Conservation (phyloP, 2,329 filamentous ascomycete genomes). For the Diaporthe eres region DNA sequence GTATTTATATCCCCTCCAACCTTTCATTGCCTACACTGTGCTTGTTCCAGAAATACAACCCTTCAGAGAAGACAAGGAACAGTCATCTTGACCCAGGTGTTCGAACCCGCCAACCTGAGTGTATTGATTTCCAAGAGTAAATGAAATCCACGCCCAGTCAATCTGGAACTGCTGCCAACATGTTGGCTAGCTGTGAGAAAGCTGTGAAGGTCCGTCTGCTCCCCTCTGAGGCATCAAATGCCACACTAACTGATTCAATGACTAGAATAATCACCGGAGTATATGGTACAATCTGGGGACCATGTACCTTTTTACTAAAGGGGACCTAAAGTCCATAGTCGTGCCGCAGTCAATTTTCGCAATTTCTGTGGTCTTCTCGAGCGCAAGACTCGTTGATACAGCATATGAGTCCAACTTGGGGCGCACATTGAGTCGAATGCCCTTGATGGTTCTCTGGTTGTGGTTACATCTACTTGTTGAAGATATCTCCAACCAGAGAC, state of each 20-base stretch:
- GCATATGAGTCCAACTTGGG: neutral
- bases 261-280: neutral
- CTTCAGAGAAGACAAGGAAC: neutral
- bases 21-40: neutral
- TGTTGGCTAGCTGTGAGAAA: neutral
- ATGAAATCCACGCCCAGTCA: neutral
- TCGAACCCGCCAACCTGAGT: neutral
- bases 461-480: constrained; percentile 5
- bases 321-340: neutral
- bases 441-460: neutral
- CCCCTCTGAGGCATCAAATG: neutral
- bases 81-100: neutral
- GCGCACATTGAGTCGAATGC: neutral
- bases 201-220: neutral
- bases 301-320: neutral
- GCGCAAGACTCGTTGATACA: neutral
- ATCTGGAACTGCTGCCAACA: neutral
- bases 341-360: neutral
- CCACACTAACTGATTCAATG: neutral
- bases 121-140: too few species aligned
- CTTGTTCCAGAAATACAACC: neutral
- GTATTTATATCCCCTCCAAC: neutral
- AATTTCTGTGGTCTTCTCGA: neutral
- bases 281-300: neutral
- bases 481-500: constrained; percentile 29